A percentile compares a stretch with the other conserved stretches of the same genome.
phyloP scores from a whole-genome alignment of 2,329 filamentous ascomycete species.

The Pyrenochaeta sp. region DNA sequence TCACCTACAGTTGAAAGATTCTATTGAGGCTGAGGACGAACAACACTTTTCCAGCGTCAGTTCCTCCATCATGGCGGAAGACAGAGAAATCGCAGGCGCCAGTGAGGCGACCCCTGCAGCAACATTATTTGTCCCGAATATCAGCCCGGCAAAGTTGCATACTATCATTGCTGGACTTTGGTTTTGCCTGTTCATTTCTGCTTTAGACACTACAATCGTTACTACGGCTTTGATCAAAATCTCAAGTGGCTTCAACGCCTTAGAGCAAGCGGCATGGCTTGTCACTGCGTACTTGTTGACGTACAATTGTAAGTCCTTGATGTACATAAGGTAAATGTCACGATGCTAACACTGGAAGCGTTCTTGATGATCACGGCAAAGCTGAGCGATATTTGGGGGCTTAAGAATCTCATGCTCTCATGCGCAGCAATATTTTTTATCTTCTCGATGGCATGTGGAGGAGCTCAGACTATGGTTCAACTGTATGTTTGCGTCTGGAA shows the following conservation, averaged over 20 bases:
- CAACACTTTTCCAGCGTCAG: neutral
- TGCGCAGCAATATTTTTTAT: constrained; percentile 38
- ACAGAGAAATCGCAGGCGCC: neutral
- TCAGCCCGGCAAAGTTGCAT: constrained; percentile 34
- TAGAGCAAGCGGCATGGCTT: constrained; percentile 43
- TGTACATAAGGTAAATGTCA: neutral
- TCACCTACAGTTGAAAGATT: neutral
- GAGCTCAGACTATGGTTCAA: constrained; percentile 40
- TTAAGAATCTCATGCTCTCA: constrained; percentile 31
- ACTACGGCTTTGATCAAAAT: constrained; percentile 44
- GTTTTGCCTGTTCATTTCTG: constrained; percentile 45
- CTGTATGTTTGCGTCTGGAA: constrained; percentile 25
- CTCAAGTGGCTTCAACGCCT: constrained; percentile 35
- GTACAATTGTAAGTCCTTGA: constrained; percentile 32
- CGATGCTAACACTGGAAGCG: constrained; percentile 17
- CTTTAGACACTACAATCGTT: constrained; percentile 44
- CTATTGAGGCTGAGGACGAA: neutral
- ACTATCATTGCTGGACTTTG: constrained; percentile 42
- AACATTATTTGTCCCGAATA: constrained; percentile 22
- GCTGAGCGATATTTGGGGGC: constrained; percentile 42
- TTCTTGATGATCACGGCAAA: constrained; percentile 48
- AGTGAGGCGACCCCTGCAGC: neutral
- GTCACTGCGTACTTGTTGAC: constrained; percentile 44
- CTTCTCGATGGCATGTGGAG: constrained; percentile 44
- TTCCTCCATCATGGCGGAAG: constrained; percentile 1